These are phyloP conservation scores for Agaricus bisporus DNA, from an alignment of 768 basidiomycete species.

Conservation along the genomic window DNA sequence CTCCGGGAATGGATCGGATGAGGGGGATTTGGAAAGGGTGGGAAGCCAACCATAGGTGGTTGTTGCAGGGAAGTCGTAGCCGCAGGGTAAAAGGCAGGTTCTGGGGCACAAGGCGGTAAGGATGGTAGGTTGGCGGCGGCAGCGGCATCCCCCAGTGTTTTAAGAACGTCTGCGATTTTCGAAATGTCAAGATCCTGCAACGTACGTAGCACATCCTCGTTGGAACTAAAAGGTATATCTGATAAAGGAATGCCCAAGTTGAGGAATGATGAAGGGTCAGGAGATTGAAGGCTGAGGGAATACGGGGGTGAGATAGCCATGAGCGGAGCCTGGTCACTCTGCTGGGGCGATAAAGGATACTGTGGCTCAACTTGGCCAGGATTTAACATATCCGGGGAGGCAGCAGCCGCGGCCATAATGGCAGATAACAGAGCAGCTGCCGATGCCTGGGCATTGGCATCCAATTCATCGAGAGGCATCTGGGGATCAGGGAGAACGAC, in stretches of 20 bases:
- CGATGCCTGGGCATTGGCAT: constrained; percentile 38
- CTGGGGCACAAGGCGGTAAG: constrained; percentile 16
- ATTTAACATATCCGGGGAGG: constrained; percentile 21
- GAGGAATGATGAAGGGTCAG: constrained; percentile 11
- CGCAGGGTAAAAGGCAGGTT: constrained; percentile 16
- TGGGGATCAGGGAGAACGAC: constrained; percentile 4
- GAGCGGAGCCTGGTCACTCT: constrained; percentile 17
- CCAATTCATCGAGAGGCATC: constrained; percentile 21
- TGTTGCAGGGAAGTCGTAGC: constrained; percentile 17
- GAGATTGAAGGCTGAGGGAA: constrained; percentile 13
- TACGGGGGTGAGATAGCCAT: constrained; percentile 21
- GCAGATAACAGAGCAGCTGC: constrained; percentile 58
- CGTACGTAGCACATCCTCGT: constrained; percentile 68
- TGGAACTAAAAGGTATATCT: constrained; percentile 45
- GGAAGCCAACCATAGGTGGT: constrained; percentile 34
- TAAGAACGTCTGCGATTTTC: constrained; percentile 63
- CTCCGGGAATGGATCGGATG: constrained; percentile 16
- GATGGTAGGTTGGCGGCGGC: constrained; percentile 34
- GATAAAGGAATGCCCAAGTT: constrained; percentile 21
- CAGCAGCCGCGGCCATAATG: constrained; percentile 60
- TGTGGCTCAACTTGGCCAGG: neutral
- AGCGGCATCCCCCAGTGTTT: constrained; percentile 55
- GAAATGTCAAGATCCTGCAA: constrained; percentile 69
- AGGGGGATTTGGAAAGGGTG: constrained; percentile 32
- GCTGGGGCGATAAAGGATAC: neutral